phyloP scores from a whole-genome alignment of 169 alveolate species.

The Eimeria falciformis region DNA sequence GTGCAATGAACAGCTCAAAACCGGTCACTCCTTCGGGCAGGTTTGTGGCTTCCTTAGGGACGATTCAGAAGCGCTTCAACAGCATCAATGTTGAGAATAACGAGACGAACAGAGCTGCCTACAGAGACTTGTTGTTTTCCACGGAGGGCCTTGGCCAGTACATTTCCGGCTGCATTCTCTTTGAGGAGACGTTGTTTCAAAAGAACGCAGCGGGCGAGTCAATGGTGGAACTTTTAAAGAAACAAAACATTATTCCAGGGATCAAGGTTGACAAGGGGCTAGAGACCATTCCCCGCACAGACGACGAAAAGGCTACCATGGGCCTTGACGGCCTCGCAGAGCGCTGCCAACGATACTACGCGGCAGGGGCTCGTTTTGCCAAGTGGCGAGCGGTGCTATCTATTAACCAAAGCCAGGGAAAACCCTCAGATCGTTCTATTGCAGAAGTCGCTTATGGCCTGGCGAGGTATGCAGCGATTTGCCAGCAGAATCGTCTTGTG shows the following conservation, averaged over 20 bases:
- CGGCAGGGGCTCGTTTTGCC: slow-evolving; percentile 99
- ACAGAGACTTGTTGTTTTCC: slow-evolving; percentile 96
- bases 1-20: too few species aligned
- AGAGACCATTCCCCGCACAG: slow-evolving; percentile 93
- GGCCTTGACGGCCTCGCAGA: slow-evolving; percentile 99
- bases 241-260: slow-evolving; percentile 97
- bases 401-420: slow-evolving; percentile 90
- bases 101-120: slow-evolving; percentile 97
- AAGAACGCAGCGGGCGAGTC: slow-evolving; percentile 91
- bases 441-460: slow-evolving; percentile 97
- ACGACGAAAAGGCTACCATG: slow-evolving; percentile 89
- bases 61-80: slow-evolving; percentile 97
- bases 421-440: slow-evolving; percentile 96
- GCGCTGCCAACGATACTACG: slow-evolving; percentile 97
- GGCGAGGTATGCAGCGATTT: slow-evolving; percentile 98
- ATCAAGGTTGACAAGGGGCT: slow-evolving; percentile 98
- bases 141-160: slow-evolving; percentile 93
- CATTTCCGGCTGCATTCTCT: slow-evolving; percentile 98
- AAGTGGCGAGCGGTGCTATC: slow-evolving; percentile 99
- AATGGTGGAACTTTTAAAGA: slow-evolving; percentile 91
- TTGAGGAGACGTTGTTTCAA: slow-evolving; percentile 98
- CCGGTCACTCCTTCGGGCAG: too few species aligned
- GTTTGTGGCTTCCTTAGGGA: slow-evolving; percentile 73
- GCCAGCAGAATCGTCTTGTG: slow-evolving; percentile 98
- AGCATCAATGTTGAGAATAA: slow-evolving; percentile 94